These are phyloP conservation scores for Suillus plorans DNA, from an alignment of 768 basidiomycete species.

Conservation along the genomic window DNA sequence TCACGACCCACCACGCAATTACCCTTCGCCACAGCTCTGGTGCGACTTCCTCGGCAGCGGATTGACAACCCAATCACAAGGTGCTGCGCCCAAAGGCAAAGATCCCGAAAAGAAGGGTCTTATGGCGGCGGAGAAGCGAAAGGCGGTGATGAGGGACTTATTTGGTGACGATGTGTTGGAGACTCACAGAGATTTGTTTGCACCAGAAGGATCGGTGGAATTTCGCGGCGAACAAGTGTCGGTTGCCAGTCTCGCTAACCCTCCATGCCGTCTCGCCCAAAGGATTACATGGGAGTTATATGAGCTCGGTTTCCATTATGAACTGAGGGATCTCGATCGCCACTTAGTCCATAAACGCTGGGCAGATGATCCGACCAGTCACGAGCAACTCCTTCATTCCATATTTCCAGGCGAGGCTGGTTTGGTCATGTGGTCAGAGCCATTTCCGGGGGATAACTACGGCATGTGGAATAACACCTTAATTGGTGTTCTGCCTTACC, in stretches of 20 bases:
- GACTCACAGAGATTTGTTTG: background rate
- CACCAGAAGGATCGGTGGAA: background rate
- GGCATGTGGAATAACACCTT: background rate
- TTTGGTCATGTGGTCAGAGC: background rate
- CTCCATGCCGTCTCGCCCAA: background rate
- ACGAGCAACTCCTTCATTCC: background rate
- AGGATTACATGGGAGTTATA: constrained; percentile 15
- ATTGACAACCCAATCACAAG: background rate
- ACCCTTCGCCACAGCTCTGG: constrained; percentile 1
- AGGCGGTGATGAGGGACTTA: background rate
- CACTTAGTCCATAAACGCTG: background rate
- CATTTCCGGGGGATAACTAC: background rate
- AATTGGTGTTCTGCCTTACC: background rate
- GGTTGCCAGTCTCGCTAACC: background rate
- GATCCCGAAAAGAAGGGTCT: background rate
- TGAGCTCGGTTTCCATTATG: constrained; percentile 16
- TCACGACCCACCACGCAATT: background rate
- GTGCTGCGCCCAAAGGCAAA: background rate
- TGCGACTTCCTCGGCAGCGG: background rate
- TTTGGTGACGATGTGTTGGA: background rate
- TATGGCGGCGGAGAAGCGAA: background rate
- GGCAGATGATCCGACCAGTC: background rate
- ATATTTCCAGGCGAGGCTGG: background rate
- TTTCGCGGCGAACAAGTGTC: background rate
- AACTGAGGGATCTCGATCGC: constrained; percentile 15